Percentiles rank a stretch among this genome's conserved stretches.
Conservation (phyloP, 83 land plant genomes). For the Diphasiastrum complanatum region DNA sequence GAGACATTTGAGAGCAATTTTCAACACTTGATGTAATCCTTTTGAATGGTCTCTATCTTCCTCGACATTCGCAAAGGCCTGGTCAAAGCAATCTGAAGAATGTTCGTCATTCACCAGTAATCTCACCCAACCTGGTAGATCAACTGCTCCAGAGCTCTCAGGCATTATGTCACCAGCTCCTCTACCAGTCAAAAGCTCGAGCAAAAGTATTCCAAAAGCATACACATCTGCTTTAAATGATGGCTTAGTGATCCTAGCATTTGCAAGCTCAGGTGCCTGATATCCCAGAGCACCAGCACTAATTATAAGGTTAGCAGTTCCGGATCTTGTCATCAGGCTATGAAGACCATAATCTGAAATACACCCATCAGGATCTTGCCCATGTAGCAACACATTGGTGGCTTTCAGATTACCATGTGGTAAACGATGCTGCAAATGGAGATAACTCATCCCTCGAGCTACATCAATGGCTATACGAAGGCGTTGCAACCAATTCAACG, state of each 20-base stretch:
- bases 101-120: constrained; percentile 61
- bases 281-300: constrained; percentile 91
- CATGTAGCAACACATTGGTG: constrained; percentile 68
- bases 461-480: constrained; percentile 64
- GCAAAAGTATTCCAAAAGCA: constrained; percentile 85
- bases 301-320: constrained; percentile 77
- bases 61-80: constrained; percentile 35
- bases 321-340: constrained; percentile 73
- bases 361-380: constrained; percentile 46
- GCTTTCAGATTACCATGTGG: constrained; percentile 96
- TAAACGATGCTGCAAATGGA: constrained; percentile 61
- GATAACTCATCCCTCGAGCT: constrained; percentile 63
- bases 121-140: constrained; percentile 88
- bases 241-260: constrained; percentile 58
- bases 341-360: constrained; percentile 85
- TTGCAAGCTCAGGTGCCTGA: constrained; percentile 82
- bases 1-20: constrained; percentile 63
- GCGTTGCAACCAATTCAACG: constrained; percentile 59
- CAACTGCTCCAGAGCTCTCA: constrained; percentile 78
- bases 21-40: constrained; percentile 72
- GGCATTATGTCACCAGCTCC: constrained; percentile 92
- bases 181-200: constrained; percentile 81
- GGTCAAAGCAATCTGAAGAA: constrained; percentile 72
- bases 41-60: constrained; percentile 49
- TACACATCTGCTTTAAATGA: constrained; percentile 79